Base-by-base conservation (phyloP, 2,329 filamentous ascomycete genomes). In the Dendryphion nanum region DNA sequence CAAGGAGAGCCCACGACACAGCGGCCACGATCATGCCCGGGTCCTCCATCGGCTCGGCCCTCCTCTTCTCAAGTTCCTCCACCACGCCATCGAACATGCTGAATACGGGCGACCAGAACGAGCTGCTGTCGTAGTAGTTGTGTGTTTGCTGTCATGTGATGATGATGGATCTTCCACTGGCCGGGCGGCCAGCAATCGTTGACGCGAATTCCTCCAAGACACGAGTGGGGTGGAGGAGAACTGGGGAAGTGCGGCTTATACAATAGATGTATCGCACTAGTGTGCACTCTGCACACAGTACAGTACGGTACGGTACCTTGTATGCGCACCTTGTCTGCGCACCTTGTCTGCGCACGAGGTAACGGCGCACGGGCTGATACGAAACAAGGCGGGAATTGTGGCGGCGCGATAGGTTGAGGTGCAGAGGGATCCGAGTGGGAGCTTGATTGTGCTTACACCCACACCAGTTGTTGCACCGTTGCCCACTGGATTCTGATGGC, bases 1-100 rank as follows among this genome's bases (percentile, higher is more conserved):
- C 55, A 12, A 57, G 38, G 13, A 59, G 32, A 4, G 54, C 34
- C 58, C 58, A 61, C n/a, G 56, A 59, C 5, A 57, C 47, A 6
- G 55, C 36, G 29, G 46, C 51, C 7, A 57, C 33, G 13, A 55
- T 37, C 4, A 44, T 51, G 5, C 47, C 48, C 5, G 43, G 48
- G 19, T 48, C 42, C 2, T 15, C 43, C 18, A 52, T 39, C 1
- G 42, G 30, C 10, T 10, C 37, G 2, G 34, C 43, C 26, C 41
- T 38, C 35, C 50, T 47, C 35, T 38, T 41, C 30, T 47, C 38
- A 15, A 56, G 29, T 6, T 17, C 7, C 17, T 42, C 18, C 19
- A 42, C 29, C 14, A 38, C 34, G 29, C 32, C 41, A 41, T 51
- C 19, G 31, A 48, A 30, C 49, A 47, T 48, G 23, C 36, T 51